Percentiles rank a stretch among this genome's conserved stretches.
These are phyloP conservation scores for Funneliformis geosporum DNA, from an alignment of 192 early-diverging fungal genomes.

Conservation along the genomic window DNA sequence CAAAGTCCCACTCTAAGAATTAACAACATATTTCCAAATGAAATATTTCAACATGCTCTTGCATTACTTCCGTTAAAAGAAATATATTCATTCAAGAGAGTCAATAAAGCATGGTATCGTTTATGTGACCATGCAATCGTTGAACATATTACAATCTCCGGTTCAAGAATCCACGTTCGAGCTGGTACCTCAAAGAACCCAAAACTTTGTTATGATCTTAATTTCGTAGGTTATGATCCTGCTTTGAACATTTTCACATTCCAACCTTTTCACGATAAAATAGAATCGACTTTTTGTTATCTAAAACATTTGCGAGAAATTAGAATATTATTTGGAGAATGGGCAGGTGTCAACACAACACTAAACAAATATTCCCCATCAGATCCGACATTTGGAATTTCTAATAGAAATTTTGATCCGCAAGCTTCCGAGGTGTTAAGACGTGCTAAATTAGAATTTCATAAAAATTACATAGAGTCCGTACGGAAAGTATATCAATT, in stretches of 20 bases:
- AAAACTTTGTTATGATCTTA: background rate
- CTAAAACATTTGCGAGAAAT: background rate
- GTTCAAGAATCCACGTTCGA: background rate
- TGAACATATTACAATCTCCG: background rate
- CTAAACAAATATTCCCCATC: background rate
- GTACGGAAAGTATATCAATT: constrained; percentile 23
- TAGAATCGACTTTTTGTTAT: background rate
- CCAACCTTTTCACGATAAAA: background rate
- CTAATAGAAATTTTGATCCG: background rate
- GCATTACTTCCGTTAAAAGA: constrained; percentile 12
- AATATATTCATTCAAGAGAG: constrained; percentile 17
- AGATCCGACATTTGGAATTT: background rate
- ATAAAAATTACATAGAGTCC: constrained; percentile 8
- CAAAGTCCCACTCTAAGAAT: background rate
- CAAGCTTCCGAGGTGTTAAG: background rate
- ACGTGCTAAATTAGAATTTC: background rate
- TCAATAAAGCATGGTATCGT: constrained; percentile 17
- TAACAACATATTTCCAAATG: background rate
- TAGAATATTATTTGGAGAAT: constrained; percentile 20
- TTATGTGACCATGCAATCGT: constrained; percentile 24
- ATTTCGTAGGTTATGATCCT: constrained; percentile 11
- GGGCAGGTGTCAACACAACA: background rate
- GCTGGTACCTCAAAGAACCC: background rate
- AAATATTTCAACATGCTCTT: constrained; percentile 21
- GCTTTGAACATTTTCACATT: constrained; percentile 13